Evolutionary conservation across 768 basidiomycete species (phyloP), one percentile per base, ranked within the genome.

Genomic region (Lentinula raphanica): DNA sequence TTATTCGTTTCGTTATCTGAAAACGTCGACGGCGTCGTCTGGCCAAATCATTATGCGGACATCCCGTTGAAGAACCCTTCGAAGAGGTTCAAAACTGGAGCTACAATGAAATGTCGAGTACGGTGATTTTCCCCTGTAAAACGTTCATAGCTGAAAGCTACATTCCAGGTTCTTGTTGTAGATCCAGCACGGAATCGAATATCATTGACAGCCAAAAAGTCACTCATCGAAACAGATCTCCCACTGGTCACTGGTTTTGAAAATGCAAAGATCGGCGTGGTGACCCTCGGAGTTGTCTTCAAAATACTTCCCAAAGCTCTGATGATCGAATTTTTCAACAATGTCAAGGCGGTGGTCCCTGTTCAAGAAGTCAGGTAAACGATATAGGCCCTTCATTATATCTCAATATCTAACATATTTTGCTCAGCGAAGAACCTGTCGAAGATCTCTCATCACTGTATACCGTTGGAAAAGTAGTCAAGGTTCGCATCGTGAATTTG

Each of bases 11-110:
- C 90, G 28, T 76, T 98, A 56, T 85, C 88, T 4, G 93, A 92
- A 5, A 91, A 82, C 59, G 86, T 98, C 31, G 93, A 97, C 66
- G 97, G 92, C 28, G 88, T 97, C 27, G 79, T 98, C 21, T 97
- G 92, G 90, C 94, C 95, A 0, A 83, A 86, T 60, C 97, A 98
- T 68, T 97, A 91, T 68, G 94, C 97, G 11, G 97, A 99, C 69
- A 94, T 98, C 65, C 69, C 76, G n/a, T 79, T 98, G 64, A 97
- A 94, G 68, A 90, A 98, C 68, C 96, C 96, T 9, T 85, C 92
- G 42, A 92, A 87, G 72, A 82, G 88, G 60, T 99, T 97, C 76
- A 94, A 92, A 67, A 74, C 80, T 21, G 95, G 94, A 25, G 79
- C 80, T 3, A 81, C 68, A 53, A 88, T 98, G 70, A 96, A 90